Evolutionary conservation across 139 green algal genomes (phyloP), one percentile per base, ranked within the genome.

Genomic region (Tetradesmus obliquus): DNA sequence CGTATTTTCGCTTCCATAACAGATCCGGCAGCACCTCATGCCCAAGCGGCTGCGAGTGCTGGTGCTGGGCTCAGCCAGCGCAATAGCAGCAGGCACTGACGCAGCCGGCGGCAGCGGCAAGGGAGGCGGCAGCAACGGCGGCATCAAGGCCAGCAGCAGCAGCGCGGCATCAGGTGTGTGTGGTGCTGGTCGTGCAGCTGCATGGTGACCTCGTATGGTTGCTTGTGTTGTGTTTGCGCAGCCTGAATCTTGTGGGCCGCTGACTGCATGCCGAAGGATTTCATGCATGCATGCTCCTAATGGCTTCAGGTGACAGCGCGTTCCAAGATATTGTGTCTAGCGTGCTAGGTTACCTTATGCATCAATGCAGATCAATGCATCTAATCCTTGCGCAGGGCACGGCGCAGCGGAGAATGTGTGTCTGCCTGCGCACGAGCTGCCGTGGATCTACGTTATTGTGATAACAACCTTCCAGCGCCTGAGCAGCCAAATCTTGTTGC

Each of bases 11-110:
- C 32, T 45, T 45, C 32, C 32, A 45, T 45, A 45, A n/a, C 93
- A 98, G 92, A 95, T 97, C 45, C 62, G 76, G 60, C 83, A 90
- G 86, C 97, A 98, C 87, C 84, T 95, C 60, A 74, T 88, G n/a
- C 88, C 82, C 4, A 84, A 87, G 17, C 57, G 82, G 13, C 93
- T 98, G 88, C 91, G 94, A 0, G 95, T 98, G 60, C 92, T 81
- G n/a, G 93, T 97, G 32, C 92, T 96, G 55, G 66, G 90, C 74
- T 32, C 88, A 32, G 88, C 79, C 7, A 79, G 13, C 3, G 76
- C 79, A 60, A 24, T 86, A 9, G 76, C 72, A 22, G 88, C 55
- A 17, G 66, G 90, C 22, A 13, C 53, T 17, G 87, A 86, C 55
- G 45, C 87, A 53, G 76, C 79, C 83, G 57, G 45, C 32, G 58